These are phyloP conservation scores for Alnus glutinosa DNA, from an alignment of 306 rosid species.

Conservation along the genomic window DNA sequence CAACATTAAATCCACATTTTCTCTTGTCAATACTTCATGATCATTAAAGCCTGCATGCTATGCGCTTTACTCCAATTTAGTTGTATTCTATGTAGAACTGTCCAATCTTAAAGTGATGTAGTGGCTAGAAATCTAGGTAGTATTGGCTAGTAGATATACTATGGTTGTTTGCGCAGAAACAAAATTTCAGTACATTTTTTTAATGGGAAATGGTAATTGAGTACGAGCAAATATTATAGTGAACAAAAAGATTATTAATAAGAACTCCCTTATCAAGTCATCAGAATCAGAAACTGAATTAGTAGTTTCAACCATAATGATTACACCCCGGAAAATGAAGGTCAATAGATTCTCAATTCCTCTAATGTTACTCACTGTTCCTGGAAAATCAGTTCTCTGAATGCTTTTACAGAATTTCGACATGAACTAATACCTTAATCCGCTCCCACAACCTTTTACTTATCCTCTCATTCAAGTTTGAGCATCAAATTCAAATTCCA, in stretches of 20 bases:
- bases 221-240: neutral
- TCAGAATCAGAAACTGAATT: neutral
- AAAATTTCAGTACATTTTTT: neutral
- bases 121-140: neutral
- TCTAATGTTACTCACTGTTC: neutral
- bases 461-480: neutral
- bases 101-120: neutral
- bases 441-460: neutral
- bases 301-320: neutral
- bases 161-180: no score
- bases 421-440: constrained; percentile 12
- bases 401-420: neutral
- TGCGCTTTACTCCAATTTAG: neutral
- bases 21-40: constrained; percentile 9
- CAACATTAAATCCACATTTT: constrained; percentile 1
- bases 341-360: neutral
- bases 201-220: neutral
- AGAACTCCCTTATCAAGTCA: neutral
- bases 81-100: neutral
- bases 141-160: neutral
- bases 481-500: neutral
- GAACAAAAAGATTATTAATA: neutral
- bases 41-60: neutral
- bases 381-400: neutral
- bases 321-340: constrained; percentile 5